phyloP scores from a whole-genome alignment of 1,284 basidiomycete genomes.

The Neolentinus lepideus region DNA sequence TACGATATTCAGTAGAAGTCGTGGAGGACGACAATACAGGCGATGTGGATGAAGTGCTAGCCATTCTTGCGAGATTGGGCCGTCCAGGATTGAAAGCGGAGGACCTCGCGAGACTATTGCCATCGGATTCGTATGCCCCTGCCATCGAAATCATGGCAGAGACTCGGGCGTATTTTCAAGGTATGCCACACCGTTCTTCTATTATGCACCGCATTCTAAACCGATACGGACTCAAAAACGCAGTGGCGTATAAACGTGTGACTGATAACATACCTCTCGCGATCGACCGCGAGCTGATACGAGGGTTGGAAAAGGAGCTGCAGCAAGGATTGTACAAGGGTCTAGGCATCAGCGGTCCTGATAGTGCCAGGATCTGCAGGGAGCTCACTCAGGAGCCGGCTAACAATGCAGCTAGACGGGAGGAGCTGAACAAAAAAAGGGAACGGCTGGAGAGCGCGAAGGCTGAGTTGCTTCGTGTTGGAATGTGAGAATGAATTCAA shows the following conservation, averaged over 20 bases:
- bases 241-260: constrained; percentile 67
- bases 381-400: constrained; percentile 50
- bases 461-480: constrained; percentile 29
- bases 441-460: constrained; percentile 45
- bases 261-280: constrained; percentile 55
- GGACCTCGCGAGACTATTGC: constrained; percentile 46
- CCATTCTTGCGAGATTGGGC: constrained; percentile 37
- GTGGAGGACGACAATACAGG: neutral
- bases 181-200: constrained; percentile 21
- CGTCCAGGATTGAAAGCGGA: constrained; percentile 29
- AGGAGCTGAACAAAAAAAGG: constrained; percentile 43
- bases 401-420: constrained; percentile 35
- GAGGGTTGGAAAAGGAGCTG: constrained; percentile 32
- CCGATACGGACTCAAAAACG: neutral
- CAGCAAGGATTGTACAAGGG: constrained; percentile 36
- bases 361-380: constrained; percentile 39
- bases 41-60: constrained; percentile 23
- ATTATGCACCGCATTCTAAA: neutral
- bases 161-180: constrained; percentile 68
- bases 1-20: too few relatives aligned
- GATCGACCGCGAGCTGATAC: constrained; percentile 57
- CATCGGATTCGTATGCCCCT: constrained; percentile 44
- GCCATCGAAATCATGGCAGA: constrained; percentile 63
- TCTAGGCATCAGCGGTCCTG: constrained; percentile 36
- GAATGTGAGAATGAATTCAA: too few relatives aligned